Evolutionary conservation across 2,329 filamentous ascomycete species (phyloP), one percentile per base, ranked within the genome.

Genomic region (Mollisia scopiformis): DNA sequence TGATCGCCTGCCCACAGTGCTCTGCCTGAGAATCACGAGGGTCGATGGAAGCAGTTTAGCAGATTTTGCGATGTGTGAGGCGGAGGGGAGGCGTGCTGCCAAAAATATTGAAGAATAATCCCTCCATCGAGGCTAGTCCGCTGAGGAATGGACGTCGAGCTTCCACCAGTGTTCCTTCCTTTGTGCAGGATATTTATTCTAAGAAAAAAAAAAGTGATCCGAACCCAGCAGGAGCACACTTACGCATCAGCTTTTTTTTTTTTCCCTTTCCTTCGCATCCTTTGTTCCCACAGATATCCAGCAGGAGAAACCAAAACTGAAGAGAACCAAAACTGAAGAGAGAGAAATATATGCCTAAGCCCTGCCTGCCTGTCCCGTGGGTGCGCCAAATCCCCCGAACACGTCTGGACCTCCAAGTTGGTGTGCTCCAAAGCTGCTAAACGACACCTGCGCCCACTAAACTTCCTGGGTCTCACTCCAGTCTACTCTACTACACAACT

Each of bases 1-100:
- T 43, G 63, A 52, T 57, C 30, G 43, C 25, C n/a, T n/a, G n/a
- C n/a, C n/a, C n/a, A n/a, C n/a, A n/a, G n/a, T n/a, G 49, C 46
- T 56, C 43, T 61, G 63, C 46, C 53, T 39, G 52, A 62, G 27
- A 63, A 68, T 68, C 66, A 68, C 66, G 66, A 68, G 66, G 64
- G 39, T 53, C n/a, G 6, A 55, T 56, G 28, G 25, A 62, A 55
- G 37, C 23, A 50, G 64, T 19, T 49, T 62, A 62, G 30, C 54
- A 51, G 39, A 4, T 43, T 21, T 58, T 41, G 54, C 50, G 41
- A 39, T 59, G 55, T 46, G 53, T 47, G 39, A 35, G 23, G 13
- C 13, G 31, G 31, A n/a, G n/a, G n/a, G n/a, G n/a, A 19, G 37
- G 16, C 37, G 37, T 39, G 39, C 39, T 43, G 39, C 39, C 39